Evolutionary conservation across 169 alveolate genomes (phyloP).

Genomic region (Babesia sp.): DNA sequence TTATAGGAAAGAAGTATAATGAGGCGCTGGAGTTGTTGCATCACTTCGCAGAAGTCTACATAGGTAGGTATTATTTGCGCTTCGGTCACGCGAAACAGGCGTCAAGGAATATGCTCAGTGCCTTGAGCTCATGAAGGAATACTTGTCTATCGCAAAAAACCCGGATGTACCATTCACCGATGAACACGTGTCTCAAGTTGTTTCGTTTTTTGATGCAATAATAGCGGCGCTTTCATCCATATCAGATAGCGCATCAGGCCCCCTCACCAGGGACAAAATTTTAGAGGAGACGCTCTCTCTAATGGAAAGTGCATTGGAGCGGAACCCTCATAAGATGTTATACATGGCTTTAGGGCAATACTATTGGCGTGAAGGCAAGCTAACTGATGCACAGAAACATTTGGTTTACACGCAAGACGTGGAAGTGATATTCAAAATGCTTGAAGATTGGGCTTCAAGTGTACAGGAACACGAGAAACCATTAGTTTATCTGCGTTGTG

Average conservation of each 20-base stretch:
- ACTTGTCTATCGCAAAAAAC: constrained; percentile 21
- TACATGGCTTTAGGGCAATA: constrained; percentile 24
- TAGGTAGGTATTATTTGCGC: constrained; percentile 15
- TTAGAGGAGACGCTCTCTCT: neutral
- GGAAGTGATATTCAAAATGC: constrained; percentile 20
- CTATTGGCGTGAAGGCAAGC: constrained; percentile 6
- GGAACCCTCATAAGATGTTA: neutral
- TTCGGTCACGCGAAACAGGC: neutral
- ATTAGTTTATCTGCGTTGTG: constrained; percentile 44
- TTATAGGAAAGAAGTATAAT: constrained; percentile 35
- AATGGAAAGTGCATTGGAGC: constrained; percentile 22
- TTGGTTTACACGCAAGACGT: constrained; percentile 54
- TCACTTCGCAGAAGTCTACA: constrained; percentile 44
- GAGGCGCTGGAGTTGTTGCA: constrained; percentile 46
- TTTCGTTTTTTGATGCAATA: constrained; percentile 1
- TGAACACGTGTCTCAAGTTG: neutral
- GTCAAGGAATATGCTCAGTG: constrained; percentile 23
- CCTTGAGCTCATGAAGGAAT: constrained; percentile 42
- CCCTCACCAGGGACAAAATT: constrained; percentile 4
- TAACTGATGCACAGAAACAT: constrained; percentile 45
- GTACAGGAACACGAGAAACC: constrained; percentile 45
- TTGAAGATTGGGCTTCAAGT: constrained; percentile 36
- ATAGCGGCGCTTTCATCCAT: neutral
- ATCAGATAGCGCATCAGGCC: constrained; percentile 1
- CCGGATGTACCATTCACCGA: neutral